Percentiles rank a stretch among this genome's conserved stretches.
phyloP scores from a whole-genome alignment of 2,329 filamentous ascomycete species.

The Colletotrichum chrysophilum region DNA sequence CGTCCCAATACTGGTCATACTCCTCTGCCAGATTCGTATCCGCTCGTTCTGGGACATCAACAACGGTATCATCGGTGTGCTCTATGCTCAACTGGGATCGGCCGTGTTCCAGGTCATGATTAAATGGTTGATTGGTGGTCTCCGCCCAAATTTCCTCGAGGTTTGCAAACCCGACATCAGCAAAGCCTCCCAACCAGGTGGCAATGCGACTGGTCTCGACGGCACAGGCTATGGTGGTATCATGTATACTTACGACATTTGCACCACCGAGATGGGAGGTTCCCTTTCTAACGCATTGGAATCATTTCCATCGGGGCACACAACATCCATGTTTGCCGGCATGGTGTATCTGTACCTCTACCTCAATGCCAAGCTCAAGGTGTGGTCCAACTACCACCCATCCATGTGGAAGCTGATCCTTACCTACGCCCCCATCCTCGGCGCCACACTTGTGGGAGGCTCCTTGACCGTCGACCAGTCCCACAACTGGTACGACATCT shows the following conservation, averaged over 20 bases:
- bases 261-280: conserved; percentile 68
- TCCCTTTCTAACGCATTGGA: conserved; percentile 73
- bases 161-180: conserved; percentile 69
- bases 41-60: conserved; percentile 74
- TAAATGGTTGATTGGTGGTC: conserved; percentile 76
- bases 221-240: conserved; percentile 59
- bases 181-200: conserved; percentile 45
- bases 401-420: conserved; percentile 77
- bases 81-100: conserved; percentile 72
- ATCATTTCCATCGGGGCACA: conserved; percentile 76
- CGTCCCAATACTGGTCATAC: conserved; percentile 68
- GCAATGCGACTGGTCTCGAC: conserved; percentile 46
- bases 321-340: conserved; percentile 74
- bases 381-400: conserved; percentile 75
- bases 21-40: conserved; percentile 70
- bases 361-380: conserved; percentile 80
- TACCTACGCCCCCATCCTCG: conserved; percentile 69
- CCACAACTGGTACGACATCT: conserved; percentile 77
- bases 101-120: conserved; percentile 78
- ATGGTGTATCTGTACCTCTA: conserved; percentile 76
- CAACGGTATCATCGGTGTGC: conserved; percentile 71
- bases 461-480: conserved; percentile 75
- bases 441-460: conserved; percentile 70
- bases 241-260: conserved; percentile 74
- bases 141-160: conserved; percentile 74